phyloP scores from a whole-genome alignment of 495 filamentous ascomycete genomes.

The Cercophora scortea region DNA sequence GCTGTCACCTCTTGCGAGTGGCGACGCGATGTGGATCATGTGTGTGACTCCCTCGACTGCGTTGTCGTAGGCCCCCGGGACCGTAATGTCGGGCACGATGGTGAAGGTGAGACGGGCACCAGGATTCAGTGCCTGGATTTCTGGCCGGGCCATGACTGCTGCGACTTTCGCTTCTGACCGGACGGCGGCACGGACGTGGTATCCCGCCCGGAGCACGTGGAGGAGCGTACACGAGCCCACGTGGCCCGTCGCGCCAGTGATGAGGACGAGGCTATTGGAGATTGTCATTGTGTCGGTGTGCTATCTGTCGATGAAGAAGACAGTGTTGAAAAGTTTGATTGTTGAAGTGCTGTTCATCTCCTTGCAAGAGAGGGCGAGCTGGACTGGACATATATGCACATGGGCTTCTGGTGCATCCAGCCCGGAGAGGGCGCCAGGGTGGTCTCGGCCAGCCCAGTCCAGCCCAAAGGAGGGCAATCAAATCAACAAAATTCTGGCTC shows the following conservation, averaged over 20 bases:
- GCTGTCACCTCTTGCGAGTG: conserved; percentile 45
- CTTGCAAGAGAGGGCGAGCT: too few relatives aligned
- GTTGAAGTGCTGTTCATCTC: background rate
- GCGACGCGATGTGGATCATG: conserved; percentile 47
- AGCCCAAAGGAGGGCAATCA: background rate
- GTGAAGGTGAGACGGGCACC: conserved; percentile 28
- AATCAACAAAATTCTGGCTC: background rate
- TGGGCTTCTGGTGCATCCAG: too few relatives aligned
- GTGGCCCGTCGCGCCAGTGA: conserved; percentile 43
- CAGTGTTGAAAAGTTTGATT: background rate
- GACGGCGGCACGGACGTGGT: conserved; percentile 39
- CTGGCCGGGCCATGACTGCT: conserved; percentile 18
- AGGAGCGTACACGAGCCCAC: conserved; percentile 35
- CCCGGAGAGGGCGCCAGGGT: background rate
- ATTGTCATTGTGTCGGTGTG: background rate
- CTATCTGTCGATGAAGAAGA: background rate
- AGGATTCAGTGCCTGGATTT: conserved; percentile 20
- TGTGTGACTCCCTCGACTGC: conserved; percentile 39
- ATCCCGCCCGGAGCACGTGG: conserved; percentile 26
- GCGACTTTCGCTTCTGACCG: conserved; percentile 28
- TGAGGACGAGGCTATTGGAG: conserved; percentile 24
- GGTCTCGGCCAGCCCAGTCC: background rate
- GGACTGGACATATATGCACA: too few relatives aligned
- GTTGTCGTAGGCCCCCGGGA: conserved; percentile 34
- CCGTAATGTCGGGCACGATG: conserved; percentile 41